Percentiles rank a stretch among this genome's conserved stretches.
Conservation (phyloP, 192 early-diverging fungal genomes). For the Coemansia erecta region DNA sequence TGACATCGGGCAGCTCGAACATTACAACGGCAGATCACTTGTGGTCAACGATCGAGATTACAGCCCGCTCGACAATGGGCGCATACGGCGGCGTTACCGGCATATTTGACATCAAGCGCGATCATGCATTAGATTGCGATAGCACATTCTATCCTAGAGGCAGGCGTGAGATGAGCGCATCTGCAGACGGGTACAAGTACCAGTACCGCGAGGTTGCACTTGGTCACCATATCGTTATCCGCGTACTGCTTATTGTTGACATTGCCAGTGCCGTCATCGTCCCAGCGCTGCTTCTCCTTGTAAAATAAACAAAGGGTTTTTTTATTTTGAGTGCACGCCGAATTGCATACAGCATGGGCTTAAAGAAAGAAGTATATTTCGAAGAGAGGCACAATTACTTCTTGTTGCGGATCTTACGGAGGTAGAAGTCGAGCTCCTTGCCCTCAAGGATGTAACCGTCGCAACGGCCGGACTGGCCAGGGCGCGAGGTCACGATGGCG, state of each 20-base stretch:
- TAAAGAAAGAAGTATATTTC: slow-evolving; percentile 10
- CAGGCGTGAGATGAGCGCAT: slow-evolving; percentile 11
- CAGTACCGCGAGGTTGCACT: slow-evolving; percentile 54
- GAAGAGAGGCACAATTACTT: slow-evolving; percentile 39
- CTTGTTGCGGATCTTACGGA: slow-evolving; percentile 77
- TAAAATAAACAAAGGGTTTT: slow-evolving; percentile 12
- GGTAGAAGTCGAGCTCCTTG: slow-evolving; percentile 99
- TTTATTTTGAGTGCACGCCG: not conserved
- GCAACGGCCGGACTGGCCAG: slow-evolving; percentile 94
- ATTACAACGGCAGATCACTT: not conserved
- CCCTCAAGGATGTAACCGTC: slow-evolving; percentile 99
- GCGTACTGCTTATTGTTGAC: slow-evolving; percentile 44
- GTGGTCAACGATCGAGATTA: slow-evolving; percentile 54
- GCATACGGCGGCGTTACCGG: slow-evolving; percentile 59
- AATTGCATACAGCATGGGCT: too few species aligned
- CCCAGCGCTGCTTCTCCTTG: slow-evolving; percentile 6
- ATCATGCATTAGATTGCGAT: not conserved
- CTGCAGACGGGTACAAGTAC: slow-evolving; percentile 30
- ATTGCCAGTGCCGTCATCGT: slow-evolving; percentile 13
- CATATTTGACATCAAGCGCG: slow-evolving; percentile 55
- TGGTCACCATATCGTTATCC: slow-evolving; percentile 48
- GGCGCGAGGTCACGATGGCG: slow-evolving; percentile 92
- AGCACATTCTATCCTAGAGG: not conserved
- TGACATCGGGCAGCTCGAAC: not conserved
- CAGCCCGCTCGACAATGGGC: slow-evolving; percentile 65